Percentiles rank a stretch among this genome's conserved stretches.
phyloP scores from a whole-genome alignment of 1,139 yeast genomes.

The Kurtzmaniella quercitrusa region DNA sequence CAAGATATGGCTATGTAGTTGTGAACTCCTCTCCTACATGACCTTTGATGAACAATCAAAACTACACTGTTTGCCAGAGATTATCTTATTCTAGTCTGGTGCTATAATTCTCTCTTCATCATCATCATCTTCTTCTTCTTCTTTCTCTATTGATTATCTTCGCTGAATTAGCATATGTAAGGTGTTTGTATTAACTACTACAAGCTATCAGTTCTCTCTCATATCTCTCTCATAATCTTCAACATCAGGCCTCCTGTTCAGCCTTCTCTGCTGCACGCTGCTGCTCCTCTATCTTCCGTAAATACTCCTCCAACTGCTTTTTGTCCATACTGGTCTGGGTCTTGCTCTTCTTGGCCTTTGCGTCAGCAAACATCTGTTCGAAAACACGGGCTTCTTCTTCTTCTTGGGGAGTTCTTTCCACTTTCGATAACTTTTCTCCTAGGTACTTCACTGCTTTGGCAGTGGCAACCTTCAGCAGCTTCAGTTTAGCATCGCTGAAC shows the following conservation, averaged over 20 bases:
- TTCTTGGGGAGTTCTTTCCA: conserved; percentile 62
- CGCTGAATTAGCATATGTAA: too few species aligned
- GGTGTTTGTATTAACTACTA: too few species aligned
- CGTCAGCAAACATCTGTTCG: conserved; percentile 79
- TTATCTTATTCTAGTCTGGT: too few species aligned
- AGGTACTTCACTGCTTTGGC: conserved; percentile 59
- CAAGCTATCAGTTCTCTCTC: too few species aligned
- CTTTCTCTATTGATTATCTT: too few species aligned
- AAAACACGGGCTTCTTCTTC: conserved; percentile 82
- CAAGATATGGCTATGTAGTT: too few species aligned
- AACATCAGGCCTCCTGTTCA: background rate
- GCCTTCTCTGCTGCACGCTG: background rate
- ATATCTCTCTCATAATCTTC: too few species aligned
- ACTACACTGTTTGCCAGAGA: too few species aligned
- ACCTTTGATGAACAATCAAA: too few species aligned
- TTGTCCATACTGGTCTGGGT: conserved; percentile 14
- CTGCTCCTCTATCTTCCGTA: conserved; percentile 15
- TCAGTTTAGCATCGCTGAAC: conserved; percentile 50
- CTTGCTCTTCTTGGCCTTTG: conserved; percentile 48
- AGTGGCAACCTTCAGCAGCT: conserved; percentile 49
- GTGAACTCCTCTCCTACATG: too few species aligned
- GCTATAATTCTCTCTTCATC: too few species aligned
- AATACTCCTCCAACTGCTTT: conserved; percentile 19
- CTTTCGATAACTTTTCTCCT: conserved; percentile 52
- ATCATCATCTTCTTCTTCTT: too few species aligned